phyloP scores from a whole-genome alignment of 2,329 filamentous ascomycete species.

The Alternaria postmessia region DNA sequence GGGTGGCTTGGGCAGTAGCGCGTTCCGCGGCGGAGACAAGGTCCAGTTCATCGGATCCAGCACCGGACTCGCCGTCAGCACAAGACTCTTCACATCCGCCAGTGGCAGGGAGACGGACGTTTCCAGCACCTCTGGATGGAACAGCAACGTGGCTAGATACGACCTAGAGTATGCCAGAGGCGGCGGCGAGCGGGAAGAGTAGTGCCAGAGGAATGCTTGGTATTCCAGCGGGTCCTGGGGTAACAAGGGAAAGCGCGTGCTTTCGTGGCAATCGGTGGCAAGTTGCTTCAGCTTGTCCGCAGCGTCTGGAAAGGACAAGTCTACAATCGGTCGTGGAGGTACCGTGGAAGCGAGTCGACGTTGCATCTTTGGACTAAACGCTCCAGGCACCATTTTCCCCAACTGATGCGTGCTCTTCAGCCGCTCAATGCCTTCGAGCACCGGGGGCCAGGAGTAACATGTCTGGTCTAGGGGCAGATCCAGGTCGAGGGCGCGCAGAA shows the following conservation, averaged over 20 bases:
- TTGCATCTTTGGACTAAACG: conserved; percentile 91
- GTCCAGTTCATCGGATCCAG: conserved; percentile 78
- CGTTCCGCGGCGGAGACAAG: conserved; percentile 64
- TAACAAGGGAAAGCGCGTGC: conserved; percentile 43
- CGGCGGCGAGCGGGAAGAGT: conserved; percentile 81
- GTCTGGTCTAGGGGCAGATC: conserved; percentile 41
- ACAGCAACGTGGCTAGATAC: conserved; percentile 77
- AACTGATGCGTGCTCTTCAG: conserved; percentile 69
- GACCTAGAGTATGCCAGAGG: conserved; percentile 85
- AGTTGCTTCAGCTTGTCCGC: conserved; percentile 73
- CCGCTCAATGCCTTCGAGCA: conserved; percentile 55
- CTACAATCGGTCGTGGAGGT: conserved; percentile 87
- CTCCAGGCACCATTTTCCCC: conserved; percentile 72
- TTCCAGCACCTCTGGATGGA: conserved; percentile 69
- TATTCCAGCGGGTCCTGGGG: conserved; percentile 46
- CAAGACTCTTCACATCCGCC: conserved; percentile 79
- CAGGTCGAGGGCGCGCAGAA: conserved; percentile 63
- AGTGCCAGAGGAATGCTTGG: conserved; percentile 73
- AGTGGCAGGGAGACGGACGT: conserved; percentile 79
- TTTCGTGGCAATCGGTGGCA: conserved; percentile 74
- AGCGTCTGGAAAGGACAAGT: conserved; percentile 76
- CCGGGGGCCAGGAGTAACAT: conserved; percentile 49
- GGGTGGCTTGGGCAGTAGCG: conserved; percentile 69
- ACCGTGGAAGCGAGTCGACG: conserved; percentile 92
- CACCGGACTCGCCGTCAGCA: conserved; percentile 74